Evolutionary conservation across 768 basidiomycete genomes (phyloP), one percentile per base, ranked within the genome.

Genomic region (Pleurotus pulmonarius): DNA sequence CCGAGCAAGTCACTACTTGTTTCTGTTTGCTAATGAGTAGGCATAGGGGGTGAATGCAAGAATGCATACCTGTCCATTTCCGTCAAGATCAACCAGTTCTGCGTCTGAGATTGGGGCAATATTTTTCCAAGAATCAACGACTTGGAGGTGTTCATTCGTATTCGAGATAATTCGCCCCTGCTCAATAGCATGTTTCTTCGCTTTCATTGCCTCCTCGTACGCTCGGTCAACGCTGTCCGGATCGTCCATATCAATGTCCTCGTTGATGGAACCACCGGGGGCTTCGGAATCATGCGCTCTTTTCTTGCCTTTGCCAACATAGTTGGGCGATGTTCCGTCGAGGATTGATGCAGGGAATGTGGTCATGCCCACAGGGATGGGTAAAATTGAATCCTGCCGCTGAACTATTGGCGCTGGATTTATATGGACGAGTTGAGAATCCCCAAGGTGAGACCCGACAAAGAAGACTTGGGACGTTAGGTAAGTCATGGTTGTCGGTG

Each of bases 1-100:
- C 94, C 3, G 92, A 94, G 63, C 90, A 92, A 1, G 92, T 92
- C 3, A 96, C 83, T 41, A 95, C 81, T 67, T 90, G 86, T n/a
- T 75, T 77, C 89, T 94, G 47, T 12, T 12, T 12, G 18, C 29
- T 12, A n/a, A 45, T 57, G 11, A 56, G 54, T 22, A 47, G 13
- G 34, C 8, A 12, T 47, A 49, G 29, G 29, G 39, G 15, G n/a
- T 18, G 6, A 3, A 45, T 15, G 39, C 59, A n/a, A 34, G n/a
- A 41, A 6, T 6, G 63, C 77, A 29, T 58, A 88, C 87, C 75
- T 90, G 86, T 12, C 86, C 85, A 62, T 80, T 86, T 2, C 79
- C 79, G 55, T 92, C 90, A 2, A 74, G 70, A 67, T 94, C 90
- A 4, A 85, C 86, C 18, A 92, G 66, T n/a, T 82, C 74, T 11